Conservation (phyloP, 2,329 filamentous ascomycete genomes). For the Botrytis pseudocinerea region DNA sequence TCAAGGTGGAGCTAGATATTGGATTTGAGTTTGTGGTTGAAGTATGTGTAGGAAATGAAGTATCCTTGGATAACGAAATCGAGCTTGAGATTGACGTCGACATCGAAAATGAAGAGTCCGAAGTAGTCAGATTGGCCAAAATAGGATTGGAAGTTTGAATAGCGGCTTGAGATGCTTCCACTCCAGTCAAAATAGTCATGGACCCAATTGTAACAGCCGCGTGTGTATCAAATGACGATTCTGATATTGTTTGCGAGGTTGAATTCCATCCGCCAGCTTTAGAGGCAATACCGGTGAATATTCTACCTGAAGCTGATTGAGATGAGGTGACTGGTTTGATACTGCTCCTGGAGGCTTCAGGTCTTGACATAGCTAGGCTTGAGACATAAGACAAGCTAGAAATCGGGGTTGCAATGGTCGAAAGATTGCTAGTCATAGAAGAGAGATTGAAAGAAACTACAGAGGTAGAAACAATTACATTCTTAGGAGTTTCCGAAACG, state of each 20-base stretch:
- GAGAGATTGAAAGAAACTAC: neutral
- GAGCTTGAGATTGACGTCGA: neutral
- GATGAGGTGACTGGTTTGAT: conserved; percentile 28
- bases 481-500: neutral
- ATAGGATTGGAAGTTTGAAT: neutral
- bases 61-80: neutral
- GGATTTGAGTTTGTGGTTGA: neutral
- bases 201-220: conserved; percentile 10
- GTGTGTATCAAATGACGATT: conserved; percentile 25
- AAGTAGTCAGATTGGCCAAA: conserved; percentile 1
- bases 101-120: conserved; percentile 10
- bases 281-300: conserved; percentile 24
- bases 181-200: conserved; percentile 25
- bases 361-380: neutral
- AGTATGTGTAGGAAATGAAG: neutral
- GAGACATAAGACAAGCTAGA: neutral
- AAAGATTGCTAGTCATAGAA: neutral
- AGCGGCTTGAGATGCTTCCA: conserved; percentile 28
- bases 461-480: conserved; percentile 5
- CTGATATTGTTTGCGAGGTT: conserved; percentile 20
- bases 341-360: conserved; percentile 3
- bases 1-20: neutral
- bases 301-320: conserved; percentile 15
- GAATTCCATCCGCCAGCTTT: conserved; percentile 32
- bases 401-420: conserved; percentile 11